Evolutionary conservation across 2,329 filamentous ascomycete genomes (phyloP).

Genomic region (Fusarium pseudonygamai): DNA sequence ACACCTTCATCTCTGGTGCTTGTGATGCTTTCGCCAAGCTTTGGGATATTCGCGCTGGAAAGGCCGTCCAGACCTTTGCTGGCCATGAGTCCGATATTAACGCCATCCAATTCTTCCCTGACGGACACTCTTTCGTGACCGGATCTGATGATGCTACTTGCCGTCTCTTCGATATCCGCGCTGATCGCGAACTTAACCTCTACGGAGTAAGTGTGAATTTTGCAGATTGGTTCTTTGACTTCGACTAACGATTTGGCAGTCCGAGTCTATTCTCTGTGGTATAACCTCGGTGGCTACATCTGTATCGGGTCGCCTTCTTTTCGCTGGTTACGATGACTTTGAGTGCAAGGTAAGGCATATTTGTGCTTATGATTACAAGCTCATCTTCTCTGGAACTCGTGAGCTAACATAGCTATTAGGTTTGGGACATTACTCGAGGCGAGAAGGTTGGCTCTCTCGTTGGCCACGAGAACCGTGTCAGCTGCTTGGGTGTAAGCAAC

Average conservation of each 20-base stretch:
- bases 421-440: constrained; percentile 96
- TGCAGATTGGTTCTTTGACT: constrained; percentile 1
- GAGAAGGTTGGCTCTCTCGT: constrained; percentile 97
- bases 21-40: constrained; percentile 98
- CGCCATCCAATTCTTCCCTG: constrained; percentile 99
- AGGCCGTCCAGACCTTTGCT: constrained; percentile 98
- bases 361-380: not conserved
- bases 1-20: constrained; percentile 98
- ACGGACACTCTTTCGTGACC: constrained; percentile 97
- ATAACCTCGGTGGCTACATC: constrained; percentile 99
- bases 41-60: constrained; percentile 98
- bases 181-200: constrained; percentile 80
- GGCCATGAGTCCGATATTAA: constrained; percentile 99
- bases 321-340: constrained; percentile 98
- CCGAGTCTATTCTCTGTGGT: constrained; percentile 95
- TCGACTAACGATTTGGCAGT: constrained; percentile 63
- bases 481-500: constrained; percentile 98
- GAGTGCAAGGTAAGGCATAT: constrained; percentile 89
- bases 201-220: constrained; percentile 65
- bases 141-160: constrained; percentile 98
- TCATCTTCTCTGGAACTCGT: not conserved
- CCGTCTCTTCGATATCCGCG: constrained; percentile 96
- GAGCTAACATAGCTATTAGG: constrained; percentile 62
- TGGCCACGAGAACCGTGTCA: constrained; percentile 98
- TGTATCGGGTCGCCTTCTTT: constrained; percentile 92